Percentiles rank a stretch among this genome's conserved stretches.
Evolutionary conservation across 768 basidiomycete genomes (phyloP).

Genomic region (Rhodosporidiobolus odoratus): DNA sequence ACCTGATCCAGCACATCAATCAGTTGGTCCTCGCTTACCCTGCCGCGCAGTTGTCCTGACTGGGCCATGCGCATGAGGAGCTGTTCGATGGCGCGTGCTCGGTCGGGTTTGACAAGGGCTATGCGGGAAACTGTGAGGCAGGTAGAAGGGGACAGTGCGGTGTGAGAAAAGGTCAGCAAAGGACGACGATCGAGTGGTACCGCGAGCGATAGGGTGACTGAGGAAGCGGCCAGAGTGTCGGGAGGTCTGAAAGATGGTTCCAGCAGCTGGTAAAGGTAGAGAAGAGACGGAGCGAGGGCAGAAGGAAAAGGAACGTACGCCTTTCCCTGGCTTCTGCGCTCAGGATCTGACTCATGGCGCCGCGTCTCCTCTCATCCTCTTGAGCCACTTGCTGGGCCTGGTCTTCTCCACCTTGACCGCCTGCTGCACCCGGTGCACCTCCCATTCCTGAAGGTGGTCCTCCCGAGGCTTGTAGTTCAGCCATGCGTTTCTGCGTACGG

Average conservation of each 20-base stretch:
- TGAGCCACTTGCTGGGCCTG: slow-evolving; percentile 57
- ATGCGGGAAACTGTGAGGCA: slow-evolving; percentile 70
- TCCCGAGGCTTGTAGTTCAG: slow-evolving; percentile 47
- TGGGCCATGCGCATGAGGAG: slow-evolving; percentile 78
- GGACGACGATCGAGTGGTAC: background rate
- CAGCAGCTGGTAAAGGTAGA: background rate
- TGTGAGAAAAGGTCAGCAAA: background rate
- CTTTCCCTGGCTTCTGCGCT: slow-evolving; percentile 74
- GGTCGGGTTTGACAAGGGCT: slow-evolving; percentile 73
- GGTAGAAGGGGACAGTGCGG: background rate
- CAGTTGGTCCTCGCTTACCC: slow-evolving; percentile 72
- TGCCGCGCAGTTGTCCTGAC: slow-evolving; percentile 68
- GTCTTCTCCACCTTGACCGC: slow-evolving; percentile 52
- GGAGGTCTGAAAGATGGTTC: background rate
- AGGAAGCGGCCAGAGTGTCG: no score
- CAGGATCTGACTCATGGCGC: slow-evolving; percentile 70
- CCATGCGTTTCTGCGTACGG: slow-evolving; percentile 43
- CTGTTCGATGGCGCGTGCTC: slow-evolving; percentile 71
- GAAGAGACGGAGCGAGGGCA: background rate
- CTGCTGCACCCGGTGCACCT: slow-evolving; percentile 34
- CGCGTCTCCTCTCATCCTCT: slow-evolving; percentile 64
- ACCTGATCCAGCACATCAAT: slow-evolving; percentile 84
- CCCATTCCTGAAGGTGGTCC: slow-evolving; percentile 21
- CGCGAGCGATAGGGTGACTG: no score
- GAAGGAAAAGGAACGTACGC: slow-evolving; percentile 51